Evolutionary conservation across 345 rosid genomes (phyloP).

Genomic region (Viola odorata): DNA sequence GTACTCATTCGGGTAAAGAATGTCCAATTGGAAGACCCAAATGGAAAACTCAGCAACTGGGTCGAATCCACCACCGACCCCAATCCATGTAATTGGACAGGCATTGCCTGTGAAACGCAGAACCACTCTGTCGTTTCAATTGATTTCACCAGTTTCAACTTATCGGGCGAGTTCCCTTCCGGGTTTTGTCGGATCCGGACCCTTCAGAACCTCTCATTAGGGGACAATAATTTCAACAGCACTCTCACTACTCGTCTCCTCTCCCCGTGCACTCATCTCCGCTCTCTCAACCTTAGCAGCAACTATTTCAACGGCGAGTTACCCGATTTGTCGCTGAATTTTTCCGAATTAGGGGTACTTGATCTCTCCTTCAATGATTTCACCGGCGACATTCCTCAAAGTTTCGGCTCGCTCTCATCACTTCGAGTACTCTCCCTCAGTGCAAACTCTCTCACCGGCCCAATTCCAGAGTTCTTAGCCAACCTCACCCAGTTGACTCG

Average conservation of each 20-base stretch:
- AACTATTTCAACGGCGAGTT: constrained; percentile 48
- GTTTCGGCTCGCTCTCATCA: no score
- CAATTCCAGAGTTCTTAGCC: no score
- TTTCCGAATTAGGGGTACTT: no score
- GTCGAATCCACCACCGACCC: constrained; percentile 23
- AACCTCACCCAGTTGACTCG: no score
- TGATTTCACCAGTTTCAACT: constrained; percentile 36
- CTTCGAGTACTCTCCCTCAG: no score
- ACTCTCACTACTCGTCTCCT: constrained; percentile 32
- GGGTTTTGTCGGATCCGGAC: constrained; percentile 58
- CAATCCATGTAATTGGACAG: constrained; percentile 66
- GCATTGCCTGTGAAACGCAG: constrained; percentile 39
- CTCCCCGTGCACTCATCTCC: constrained; percentile 47
- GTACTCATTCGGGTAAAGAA: constrained; percentile 44
- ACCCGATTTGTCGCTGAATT: constrained; percentile 38
- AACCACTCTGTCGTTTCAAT: constrained; percentile 39
- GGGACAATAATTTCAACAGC: constrained; percentile 36
- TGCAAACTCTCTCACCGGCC: no score
- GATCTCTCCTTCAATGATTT: no score
- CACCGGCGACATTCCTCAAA: no score
- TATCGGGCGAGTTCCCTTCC: constrained; percentile 51
- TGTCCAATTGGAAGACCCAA: constrained; percentile 34
- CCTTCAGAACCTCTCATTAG: constrained; percentile 40
- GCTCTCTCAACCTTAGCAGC: constrained; percentile 23
- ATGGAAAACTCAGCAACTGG: constrained; percentile 48